Evolutionary conservation across 371 early-diverging fungal species (phyloP).

Genomic region (Mycotypha africana): DNA sequence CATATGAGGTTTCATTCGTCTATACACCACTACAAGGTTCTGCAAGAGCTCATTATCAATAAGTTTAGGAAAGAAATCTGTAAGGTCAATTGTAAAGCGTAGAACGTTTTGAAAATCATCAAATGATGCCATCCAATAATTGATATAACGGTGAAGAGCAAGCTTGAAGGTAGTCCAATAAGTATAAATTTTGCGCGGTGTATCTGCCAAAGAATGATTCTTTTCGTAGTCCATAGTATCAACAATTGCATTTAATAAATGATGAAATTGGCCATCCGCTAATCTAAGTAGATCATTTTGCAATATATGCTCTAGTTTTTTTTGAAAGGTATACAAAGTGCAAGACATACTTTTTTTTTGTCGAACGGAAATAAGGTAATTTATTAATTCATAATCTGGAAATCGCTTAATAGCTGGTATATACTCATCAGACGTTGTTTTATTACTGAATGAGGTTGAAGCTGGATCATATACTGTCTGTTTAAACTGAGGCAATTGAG

Average conservation of each 20-base stretch:
- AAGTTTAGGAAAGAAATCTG: background rate
- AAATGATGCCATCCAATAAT: background rate
- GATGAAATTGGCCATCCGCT: slow-evolving; percentile 9
- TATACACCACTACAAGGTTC: background rate
- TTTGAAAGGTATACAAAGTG: slow-evolving; percentile 3
- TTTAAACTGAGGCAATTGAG: background rate
- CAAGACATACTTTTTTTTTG: background rate
- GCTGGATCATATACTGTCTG: slow-evolving; percentile 3
- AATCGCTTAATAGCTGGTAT: background rate
- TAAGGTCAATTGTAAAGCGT: background rate
- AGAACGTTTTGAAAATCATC: slow-evolving; percentile 2
- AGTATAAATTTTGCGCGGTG: background rate
- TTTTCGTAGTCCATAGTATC: slow-evolving; percentile 7
- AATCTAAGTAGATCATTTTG: slow-evolving; percentile 3
- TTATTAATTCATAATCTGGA: slow-evolving; percentile 3
- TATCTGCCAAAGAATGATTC: background rate
- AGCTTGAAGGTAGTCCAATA: slow-evolving; percentile 1
- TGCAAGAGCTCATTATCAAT: background rate
- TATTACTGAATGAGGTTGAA: too few relatives aligned
- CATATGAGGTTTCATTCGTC: background rate
- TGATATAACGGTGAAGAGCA: background rate
- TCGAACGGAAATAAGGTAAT: slow-evolving; percentile 1
- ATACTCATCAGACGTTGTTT: too few relatives aligned
- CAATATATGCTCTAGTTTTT: slow-evolving; percentile 7
- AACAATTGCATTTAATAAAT: slow-evolving; percentile 11